Evolutionary conservation across 140 eudicot species (phyloP).

Genomic region (Anethum foeniculum): DNA sequence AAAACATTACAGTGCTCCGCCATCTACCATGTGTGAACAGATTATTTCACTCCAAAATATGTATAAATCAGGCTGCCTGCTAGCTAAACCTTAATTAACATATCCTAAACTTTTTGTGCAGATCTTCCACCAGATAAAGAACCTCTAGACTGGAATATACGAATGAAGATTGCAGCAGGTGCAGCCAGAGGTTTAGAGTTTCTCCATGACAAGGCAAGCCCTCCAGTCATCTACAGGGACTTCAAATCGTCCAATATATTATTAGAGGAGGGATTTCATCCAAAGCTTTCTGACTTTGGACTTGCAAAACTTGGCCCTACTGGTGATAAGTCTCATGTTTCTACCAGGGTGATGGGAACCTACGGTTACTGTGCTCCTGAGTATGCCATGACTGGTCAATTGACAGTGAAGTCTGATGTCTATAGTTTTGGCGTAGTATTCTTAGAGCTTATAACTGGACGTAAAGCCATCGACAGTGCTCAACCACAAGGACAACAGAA

Average conservation of each 20-base stretch:
- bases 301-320: slow-evolving; percentile 96
- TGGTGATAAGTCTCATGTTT: slow-evolving; percentile 94
- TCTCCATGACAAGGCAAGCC: slow-evolving; percentile 95
- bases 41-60: background rate
- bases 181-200: slow-evolving; percentile 89
- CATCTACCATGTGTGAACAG: background rate
- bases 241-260: slow-evolving; percentile 89
- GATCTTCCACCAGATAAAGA: slow-evolving; percentile 84
- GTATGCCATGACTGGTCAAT: slow-evolving; percentile 97
- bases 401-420: slow-evolving; percentile 91
- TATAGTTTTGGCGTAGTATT: slow-evolving; percentile 95
- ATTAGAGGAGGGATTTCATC: slow-evolving; percentile 66
- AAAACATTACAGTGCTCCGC: background rate
- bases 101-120: slow-evolving; percentile 12
- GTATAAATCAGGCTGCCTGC: background rate
- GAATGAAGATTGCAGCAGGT: slow-evolving; percentile 94
- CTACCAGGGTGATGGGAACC: slow-evolving; percentile 97
- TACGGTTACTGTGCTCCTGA: slow-evolving; percentile 98
- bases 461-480: slow-evolving; percentile 83
- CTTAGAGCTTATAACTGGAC: slow-evolving; percentile 91
- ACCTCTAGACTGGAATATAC: slow-evolving; percentile 82
- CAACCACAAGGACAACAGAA: slow-evolving; percentile 90
- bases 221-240: slow-evolving; percentile 92
- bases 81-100: background rate
- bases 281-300: slow-evolving; percentile 93